These are phyloP conservation scores for Trichophaea hybrida DNA, from an alignment of 2,329 filamentous ascomycete genomes.

Conservation along the genomic window DNA sequence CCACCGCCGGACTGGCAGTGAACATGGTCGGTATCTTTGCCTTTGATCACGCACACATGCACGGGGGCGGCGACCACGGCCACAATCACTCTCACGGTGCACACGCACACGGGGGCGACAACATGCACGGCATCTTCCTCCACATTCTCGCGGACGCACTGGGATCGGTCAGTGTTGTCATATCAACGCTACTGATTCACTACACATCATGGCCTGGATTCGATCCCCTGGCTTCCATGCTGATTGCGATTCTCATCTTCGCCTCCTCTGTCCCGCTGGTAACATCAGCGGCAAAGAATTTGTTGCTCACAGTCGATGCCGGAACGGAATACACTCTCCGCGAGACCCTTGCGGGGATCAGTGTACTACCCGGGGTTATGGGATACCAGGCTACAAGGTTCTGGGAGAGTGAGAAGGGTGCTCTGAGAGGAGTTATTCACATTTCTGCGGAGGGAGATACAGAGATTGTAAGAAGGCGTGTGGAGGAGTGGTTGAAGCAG, in stretches of 20 bases:
- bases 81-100: constrained; percentile 31
- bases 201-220: constrained; percentile 83
- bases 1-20: constrained; percentile 68
- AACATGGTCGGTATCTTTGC: constrained; percentile 86
- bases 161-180: constrained; percentile 84
- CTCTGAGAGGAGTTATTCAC: constrained; percentile 18
- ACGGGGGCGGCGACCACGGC: constrained; percentile 29
- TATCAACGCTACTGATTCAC: constrained; percentile 76
- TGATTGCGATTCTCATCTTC: constrained; percentile 88
- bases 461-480: constrained; percentile 13
- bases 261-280: constrained; percentile 83
- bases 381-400: constrained; percentile 80
- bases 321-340: constrained; percentile 77
- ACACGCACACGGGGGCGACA: constrained; percentile 49
- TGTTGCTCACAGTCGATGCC: constrained; percentile 73
- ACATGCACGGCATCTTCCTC: constrained; percentile 95
- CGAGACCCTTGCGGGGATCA: constrained; percentile 70
- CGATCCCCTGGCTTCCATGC: constrained; percentile 83
- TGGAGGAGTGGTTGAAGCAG: constrained; percentile 18
- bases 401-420: constrained; percentile 55
- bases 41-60: constrained; percentile 48
- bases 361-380: constrained; percentile 66
- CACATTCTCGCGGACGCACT: constrained; percentile 91
- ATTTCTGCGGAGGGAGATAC: constrained; percentile 14
- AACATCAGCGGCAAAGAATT: constrained; percentile 62